phyloP scores from a whole-genome alignment of 768 basidiomycete species.

The Rhizopogon roseolus region DNA sequence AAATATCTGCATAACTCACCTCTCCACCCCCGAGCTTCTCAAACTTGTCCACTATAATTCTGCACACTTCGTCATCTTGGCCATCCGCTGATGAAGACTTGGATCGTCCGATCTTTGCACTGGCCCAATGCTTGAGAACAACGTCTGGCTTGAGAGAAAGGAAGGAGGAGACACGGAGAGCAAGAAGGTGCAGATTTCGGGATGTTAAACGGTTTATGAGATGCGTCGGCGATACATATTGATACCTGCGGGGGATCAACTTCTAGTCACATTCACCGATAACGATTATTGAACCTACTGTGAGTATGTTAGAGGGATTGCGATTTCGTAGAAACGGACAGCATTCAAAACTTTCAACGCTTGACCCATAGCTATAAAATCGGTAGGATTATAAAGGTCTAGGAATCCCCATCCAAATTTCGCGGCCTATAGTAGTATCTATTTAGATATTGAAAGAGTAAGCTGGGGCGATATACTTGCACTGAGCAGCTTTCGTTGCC shows the following conservation, averaged over 20 bases:
- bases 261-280: not conserved
- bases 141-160: conserved; percentile 79
- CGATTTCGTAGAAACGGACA: conserved; percentile 86
- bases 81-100: conserved; percentile 54
- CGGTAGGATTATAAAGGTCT: conserved; percentile 87
- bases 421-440: conserved; percentile 60
- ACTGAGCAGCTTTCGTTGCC: conserved; percentile 84
- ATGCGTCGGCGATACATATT: conserved; percentile 71
- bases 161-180: conserved; percentile 84
- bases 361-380: conserved; percentile 91
- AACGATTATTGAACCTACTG: conserved; percentile 53
- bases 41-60: conserved; percentile 86
- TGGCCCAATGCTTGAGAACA: conserved; percentile 95
- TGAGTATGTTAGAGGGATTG: conserved; percentile 86
- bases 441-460: not conserved
- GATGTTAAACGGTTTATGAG: conserved; percentile 81
- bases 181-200: conserved; percentile 86
- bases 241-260: conserved; percentile 51
- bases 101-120: conserved; percentile 80
- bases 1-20: conserved; percentile 94
- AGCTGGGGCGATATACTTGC: conserved; percentile 35
- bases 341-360: conserved; percentile 92
- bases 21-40: conserved; percentile 70
- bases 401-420: conserved; percentile 94
- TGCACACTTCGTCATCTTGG: conserved; percentile 77